Base-by-base conservation (phyloP, 768 basidiomycete genomes). In the Lanmaoa rubissima region DNA sequence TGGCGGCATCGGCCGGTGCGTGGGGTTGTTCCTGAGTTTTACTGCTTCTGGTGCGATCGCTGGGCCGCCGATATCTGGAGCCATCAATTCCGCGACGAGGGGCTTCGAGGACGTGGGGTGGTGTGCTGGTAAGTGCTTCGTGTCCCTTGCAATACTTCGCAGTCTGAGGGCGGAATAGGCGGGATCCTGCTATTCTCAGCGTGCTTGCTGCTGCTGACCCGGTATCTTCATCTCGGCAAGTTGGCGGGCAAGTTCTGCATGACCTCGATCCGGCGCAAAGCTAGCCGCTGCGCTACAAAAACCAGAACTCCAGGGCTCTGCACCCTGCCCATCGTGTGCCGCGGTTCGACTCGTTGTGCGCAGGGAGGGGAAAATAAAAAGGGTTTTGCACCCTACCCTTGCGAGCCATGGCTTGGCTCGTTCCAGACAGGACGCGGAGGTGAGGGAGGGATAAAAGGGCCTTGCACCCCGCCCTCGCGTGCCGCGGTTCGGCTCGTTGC, bases 51-150 rank as follows among this genome's bases (percentile, higher is more conserved):
- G 86, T 9, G 85, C 85, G 0, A 73, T 90, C 4, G 78, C 77
- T 0, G 89, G 89, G 0, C 86, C 87, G 3, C 89, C 89, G 1
- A 86, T 90, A 57, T 87, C 87, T 9, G 89, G 89, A 0, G 84
- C 84, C 0, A 87, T 91, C 61, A 78, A 79, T 51, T 67, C 66
- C 0, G 75, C 78, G 0, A 81, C 84, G 1, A 79, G 78, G 3
- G 76, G 77, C 0, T 92, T 69, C 36, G 32, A 50, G 40, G 60
- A 3, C 5, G 63, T 71, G 4, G 70, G 74, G 7, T 71, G 61
- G 54, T 86, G 79, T 58, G 83, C 82, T 38, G 72, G 73, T 67
- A 19, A 48, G 66, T 53, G 24, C 51, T 44, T 35, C 13, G 24
- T 17, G 43, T 43, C 6, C 36, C 3, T 38, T 2, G 35, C 0